Evolutionary conservation across 441 rosid genomes (phyloP).

Genomic region (Cnidoscolus chayamansa): DNA sequence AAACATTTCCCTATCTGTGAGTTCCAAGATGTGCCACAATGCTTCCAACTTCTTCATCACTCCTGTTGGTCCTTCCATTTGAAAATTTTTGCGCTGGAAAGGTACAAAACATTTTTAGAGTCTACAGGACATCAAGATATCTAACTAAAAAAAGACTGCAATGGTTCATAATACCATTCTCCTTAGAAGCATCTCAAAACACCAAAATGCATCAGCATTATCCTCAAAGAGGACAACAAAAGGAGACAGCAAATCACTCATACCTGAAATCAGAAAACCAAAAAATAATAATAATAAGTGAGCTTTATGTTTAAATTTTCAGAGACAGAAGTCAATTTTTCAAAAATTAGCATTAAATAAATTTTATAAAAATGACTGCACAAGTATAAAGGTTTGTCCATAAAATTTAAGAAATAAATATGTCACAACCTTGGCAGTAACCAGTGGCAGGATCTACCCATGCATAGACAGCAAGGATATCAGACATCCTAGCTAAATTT

Average conservation of each 20-base stretch:
- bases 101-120: conserved; percentile 27
- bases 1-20: conserved; percentile 78
- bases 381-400: not conserved
- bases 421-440: conserved; percentile 86
- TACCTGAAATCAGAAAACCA: conserved; percentile 50
- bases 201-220: conserved; percentile 96
- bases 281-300: conserved; percentile 15
- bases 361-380: not conserved
- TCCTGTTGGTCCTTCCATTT: conserved; percentile 89
- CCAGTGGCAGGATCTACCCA: conserved; percentile 98
- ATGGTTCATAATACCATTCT: conserved; percentile 58
- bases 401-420: conserved; percentile 13
- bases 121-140: conserved; percentile 19
- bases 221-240: conserved; percentile 91
- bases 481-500: conserved; percentile 93
- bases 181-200: conserved; percentile 96
- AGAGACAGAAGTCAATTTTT: conserved; percentile 6
- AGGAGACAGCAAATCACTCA: conserved; percentile 97
- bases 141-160: conserved; percentile 19
- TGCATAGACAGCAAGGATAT: conserved; percentile 96
- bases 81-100: conserved; percentile 81
- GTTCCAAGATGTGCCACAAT: conserved; percentile 82
- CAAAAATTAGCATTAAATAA: conserved; percentile 7
- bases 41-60: conserved; percentile 89
- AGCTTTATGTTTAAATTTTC: conserved; percentile 10